Evolutionary conservation across 495 filamentous ascomycete genomes (phyloP).

Genomic region (Aspergillus diversus): DNA sequence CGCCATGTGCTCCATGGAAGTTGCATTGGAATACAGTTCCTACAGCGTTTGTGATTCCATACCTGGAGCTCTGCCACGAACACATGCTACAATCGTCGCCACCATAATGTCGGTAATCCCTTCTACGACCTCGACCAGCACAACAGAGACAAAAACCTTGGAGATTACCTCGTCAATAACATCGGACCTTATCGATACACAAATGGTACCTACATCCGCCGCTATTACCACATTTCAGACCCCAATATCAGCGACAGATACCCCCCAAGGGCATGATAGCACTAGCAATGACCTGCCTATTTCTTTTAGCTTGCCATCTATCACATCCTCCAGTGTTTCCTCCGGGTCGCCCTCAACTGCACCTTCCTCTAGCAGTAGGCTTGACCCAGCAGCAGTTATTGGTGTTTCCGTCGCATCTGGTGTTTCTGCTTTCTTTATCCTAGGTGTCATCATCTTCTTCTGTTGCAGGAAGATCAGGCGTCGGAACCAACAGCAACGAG

Average conservation of each 20-base stretch:
- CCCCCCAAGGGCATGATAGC: slow-evolving; percentile 6
- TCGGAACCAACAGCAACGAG: slow-evolving; percentile 24
- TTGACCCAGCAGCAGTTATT: slow-evolving; percentile 42
- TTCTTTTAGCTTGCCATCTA: slow-evolving; percentile 12
- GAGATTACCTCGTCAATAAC: slow-evolving; percentile 17
- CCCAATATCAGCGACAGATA: slow-evolving; percentile 18
- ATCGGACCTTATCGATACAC: background rate
- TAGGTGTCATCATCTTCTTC: slow-evolving; percentile 42
- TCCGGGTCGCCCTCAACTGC: slow-evolving; percentile 1
- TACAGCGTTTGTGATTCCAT: slow-evolving; percentile 63
- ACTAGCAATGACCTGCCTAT: slow-evolving; percentile 9
- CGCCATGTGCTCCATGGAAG: slow-evolving; percentile 41
- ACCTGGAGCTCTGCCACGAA: slow-evolving; percentile 55
- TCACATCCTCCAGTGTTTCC: slow-evolving; percentile 10
- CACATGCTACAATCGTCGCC: slow-evolving; percentile 63
- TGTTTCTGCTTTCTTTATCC: slow-evolving; percentile 42
- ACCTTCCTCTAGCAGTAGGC: slow-evolving; percentile 17
- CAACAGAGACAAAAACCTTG: slow-evolving; percentile 15
- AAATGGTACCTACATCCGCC: slow-evolving; percentile 14
- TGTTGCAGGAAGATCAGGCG: slow-evolving; percentile 39
- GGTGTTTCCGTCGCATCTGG: slow-evolving; percentile 49
- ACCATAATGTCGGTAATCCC: slow-evolving; percentile 49
- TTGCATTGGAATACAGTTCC: slow-evolving; percentile 37
- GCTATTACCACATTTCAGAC: slow-evolving; percentile 20
- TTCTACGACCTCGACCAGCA: slow-evolving; percentile 25